Conservation (phyloP, 768 basidiomycete species). For the Nidularia pulvinata region DNA sequence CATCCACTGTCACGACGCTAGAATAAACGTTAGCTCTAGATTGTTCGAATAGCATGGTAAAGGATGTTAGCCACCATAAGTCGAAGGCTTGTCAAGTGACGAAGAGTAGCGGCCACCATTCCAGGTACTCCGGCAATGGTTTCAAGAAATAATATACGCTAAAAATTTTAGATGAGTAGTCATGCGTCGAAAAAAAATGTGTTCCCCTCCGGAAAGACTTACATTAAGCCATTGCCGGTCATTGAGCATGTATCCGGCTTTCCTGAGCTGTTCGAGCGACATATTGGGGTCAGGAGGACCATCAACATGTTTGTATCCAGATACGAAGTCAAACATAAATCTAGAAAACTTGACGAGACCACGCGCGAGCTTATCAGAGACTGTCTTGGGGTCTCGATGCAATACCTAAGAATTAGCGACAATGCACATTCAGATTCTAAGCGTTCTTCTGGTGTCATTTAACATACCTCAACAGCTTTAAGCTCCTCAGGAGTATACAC, state of each 20-base stretch:
- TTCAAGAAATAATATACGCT: slow-evolving; percentile 72
- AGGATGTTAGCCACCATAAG: slow-evolving; percentile 61
- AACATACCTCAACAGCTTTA: slow-evolving; percentile 64
- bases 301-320: slow-evolving; percentile 79
- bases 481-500: slow-evolving; percentile 82
- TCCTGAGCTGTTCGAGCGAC: slow-evolving; percentile 71
- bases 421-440: no score
- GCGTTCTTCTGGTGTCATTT: no score
- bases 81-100: slow-evolving; percentile 88
- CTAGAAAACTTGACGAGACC: slow-evolving; percentile 61
- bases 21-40: slow-evolving; percentile 5
- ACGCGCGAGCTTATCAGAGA: slow-evolving; percentile 74
- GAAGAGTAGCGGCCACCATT: slow-evolving; percentile 88
- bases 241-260: slow-evolving; percentile 71
- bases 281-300: slow-evolving; percentile 63
- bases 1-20: slow-evolving; percentile 55
- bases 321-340: slow-evolving; percentile 79
- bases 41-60: not conserved
- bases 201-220: slow-evolving; percentile 26
- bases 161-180: slow-evolving; percentile 2
- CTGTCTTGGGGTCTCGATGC: slow-evolving; percentile 58
- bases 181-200: no score
- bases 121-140: slow-evolving; percentile 94
- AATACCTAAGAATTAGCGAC: slow-evolving; percentile 52
- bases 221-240: slow-evolving; percentile 79